These are phyloP conservation scores for Dictyostelium capitatum DNA, from an alignment of 78 protist genomes.

Conservation along the genomic window DNA sequence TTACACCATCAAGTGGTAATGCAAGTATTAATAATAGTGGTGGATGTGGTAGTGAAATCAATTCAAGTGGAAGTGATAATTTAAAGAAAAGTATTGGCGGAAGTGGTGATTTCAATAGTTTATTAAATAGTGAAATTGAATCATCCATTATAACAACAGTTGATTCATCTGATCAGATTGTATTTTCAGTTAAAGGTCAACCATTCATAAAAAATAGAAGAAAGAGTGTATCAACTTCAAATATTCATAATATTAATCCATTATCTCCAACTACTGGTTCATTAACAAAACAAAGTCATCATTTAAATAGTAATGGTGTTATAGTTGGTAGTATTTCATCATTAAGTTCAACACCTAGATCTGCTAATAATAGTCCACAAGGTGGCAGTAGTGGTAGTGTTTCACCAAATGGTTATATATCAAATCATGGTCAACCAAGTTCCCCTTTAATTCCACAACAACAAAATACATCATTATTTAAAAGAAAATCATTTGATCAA, in stretches of 20 bases:
- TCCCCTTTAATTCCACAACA: background rate
- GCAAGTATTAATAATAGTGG: background rate
- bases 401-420: background rate
- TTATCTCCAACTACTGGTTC: background rate
- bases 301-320: background rate
- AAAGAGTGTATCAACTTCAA: conserved; percentile 64
- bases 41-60: background rate
- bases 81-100: background rate
- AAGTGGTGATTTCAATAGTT: background rate
- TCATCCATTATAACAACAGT: background rate
- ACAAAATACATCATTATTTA: background rate
- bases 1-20: background rate
- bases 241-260: conserved; percentile 28
- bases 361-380: background rate
- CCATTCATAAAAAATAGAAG: conserved; percentile 10
- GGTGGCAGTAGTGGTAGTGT: conserved; percentile 4
- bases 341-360: background rate
- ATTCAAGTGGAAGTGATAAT: background rate
- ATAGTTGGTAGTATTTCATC: too few relatives aligned
- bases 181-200: background rate
- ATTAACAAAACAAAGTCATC: background rate
- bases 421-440: background rate
- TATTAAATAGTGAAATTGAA: background rate
- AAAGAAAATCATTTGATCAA: conserved; percentile 20
- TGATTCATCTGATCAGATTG: background rate